Evolutionary conservation across 176 grass and related monocot genomes (phyloP).

Genomic region (Puccinellia tenuiflora): DNA sequence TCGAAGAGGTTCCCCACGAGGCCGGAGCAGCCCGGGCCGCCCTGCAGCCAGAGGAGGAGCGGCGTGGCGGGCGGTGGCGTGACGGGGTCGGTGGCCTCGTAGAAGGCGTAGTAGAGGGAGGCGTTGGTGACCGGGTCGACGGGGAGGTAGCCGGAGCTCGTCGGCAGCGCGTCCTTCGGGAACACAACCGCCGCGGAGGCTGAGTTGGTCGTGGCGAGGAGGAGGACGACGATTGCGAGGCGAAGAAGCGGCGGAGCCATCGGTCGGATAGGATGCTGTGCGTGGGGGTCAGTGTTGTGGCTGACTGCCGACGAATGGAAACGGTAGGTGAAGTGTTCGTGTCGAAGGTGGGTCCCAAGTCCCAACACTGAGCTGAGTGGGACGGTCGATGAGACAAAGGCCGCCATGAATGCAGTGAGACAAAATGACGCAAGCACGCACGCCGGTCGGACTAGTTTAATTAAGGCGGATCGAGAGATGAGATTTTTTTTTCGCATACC

Average conservation of each 20-base stretch:
- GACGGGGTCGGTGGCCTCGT: conserved; percentile 16
- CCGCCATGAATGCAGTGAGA: no score
- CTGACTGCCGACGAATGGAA: no score
- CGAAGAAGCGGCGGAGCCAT: background rate
- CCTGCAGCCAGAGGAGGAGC: background rate
- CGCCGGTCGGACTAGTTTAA: no score
- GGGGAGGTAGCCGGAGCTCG: conserved; percentile 43
- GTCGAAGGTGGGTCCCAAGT: no score
- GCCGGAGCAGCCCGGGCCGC: conserved; percentile 28
- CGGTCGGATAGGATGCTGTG: background rate
- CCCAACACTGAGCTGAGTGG: no score
- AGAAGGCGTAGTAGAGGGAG: conserved; percentile 27
- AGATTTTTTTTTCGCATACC: no score
- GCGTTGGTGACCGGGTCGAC: background rate
- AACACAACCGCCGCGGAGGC: background rate
- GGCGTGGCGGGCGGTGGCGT: background rate
- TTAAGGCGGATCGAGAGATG: no score
- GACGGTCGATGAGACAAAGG: no score
- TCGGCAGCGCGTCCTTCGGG: background rate
- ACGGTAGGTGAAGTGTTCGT: no score
- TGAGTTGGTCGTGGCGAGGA: background rate
- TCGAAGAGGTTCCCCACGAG: conserved; percentile 45
- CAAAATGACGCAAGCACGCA: no score
- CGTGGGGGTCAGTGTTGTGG: no score
- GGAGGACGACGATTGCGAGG: background rate